Evolutionary conservation across 164 flowering plant species (phyloP).

Genomic region (Chimonanthus praecox): DNA sequence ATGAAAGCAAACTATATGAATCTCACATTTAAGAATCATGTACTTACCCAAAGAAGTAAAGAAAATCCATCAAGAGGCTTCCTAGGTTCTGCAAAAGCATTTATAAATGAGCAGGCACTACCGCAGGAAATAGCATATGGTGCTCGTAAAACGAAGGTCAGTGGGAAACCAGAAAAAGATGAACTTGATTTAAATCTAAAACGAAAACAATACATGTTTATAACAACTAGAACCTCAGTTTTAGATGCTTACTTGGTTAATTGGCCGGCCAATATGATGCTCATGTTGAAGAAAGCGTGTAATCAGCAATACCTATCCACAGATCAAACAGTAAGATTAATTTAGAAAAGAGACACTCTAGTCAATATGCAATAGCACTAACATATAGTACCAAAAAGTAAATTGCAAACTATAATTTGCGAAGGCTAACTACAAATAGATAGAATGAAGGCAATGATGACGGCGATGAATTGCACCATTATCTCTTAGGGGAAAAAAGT

Average conservation of each 20-base stretch:
- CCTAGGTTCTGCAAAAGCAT: slow-evolving; percentile 69
- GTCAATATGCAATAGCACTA: neutral
- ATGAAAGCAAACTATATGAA: neutral
- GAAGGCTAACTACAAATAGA: too few relatives aligned
- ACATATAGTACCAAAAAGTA: neutral
- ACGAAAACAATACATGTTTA: neutral
- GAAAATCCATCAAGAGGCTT: slow-evolving; percentile 90
- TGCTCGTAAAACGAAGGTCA: neutral
- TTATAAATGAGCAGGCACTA: neutral
- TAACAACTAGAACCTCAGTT: neutral
- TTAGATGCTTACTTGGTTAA: slow-evolving; percentile 53
- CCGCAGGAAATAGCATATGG: neutral
- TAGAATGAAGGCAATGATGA: too few relatives aligned
- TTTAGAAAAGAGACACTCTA: neutral
- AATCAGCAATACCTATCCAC: slow-evolving; percentile 63
- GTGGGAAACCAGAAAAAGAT: neutral
- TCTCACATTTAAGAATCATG: neutral
- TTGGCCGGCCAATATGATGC: slow-evolving; percentile 78
- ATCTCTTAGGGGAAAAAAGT: too few relatives aligned
- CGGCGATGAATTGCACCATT: too few relatives aligned
- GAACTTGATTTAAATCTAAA: neutral
- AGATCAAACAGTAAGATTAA: slow-evolving; percentile 1
- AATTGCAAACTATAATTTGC: neutral
- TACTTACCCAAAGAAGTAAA: slow-evolving; percentile 93
- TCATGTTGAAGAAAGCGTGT: slow-evolving; percentile 95